phyloP scores from a whole-genome alignment of 768 basidiomycete species.

The Macrolepiota fuliginosa region DNA sequence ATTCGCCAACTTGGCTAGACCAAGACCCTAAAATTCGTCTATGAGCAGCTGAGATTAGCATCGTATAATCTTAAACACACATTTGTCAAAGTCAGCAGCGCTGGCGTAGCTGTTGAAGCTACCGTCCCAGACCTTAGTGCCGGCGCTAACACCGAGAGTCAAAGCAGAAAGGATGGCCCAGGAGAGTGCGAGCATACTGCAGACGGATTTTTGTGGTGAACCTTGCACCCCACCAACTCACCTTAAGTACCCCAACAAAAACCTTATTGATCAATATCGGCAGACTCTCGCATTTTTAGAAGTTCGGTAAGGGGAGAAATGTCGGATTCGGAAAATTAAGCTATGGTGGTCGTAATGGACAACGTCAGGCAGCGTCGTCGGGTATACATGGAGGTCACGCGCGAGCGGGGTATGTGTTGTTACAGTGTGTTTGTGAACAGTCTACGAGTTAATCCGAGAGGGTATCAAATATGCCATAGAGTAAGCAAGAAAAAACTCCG shows the following conservation, averaged over 20 bases:
- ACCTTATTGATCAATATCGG: conserved; percentile 29
- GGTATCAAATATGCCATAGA: conserved; percentile 30
- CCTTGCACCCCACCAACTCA: background rate
- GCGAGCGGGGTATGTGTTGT: conserved; percentile 6
- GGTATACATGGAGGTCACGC: conserved; percentile 10
- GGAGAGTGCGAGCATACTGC: conserved; percentile 26
- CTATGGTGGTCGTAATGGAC: conserved; percentile 13
- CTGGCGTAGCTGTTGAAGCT: conserved; percentile 48
- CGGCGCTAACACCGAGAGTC: conserved; percentile 36
- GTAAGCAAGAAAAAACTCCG: conserved; percentile 23
- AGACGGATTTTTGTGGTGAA: conserved; percentile 11
- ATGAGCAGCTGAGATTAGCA: background rate
- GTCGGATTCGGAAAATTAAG: conserved; percentile 33
- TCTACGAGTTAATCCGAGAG: conserved; percentile 35
- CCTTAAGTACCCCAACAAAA: conserved; percentile 16
- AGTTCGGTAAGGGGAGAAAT: conserved; percentile 30
- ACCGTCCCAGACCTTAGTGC: conserved; percentile 54
- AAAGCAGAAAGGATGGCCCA: conserved; percentile 32
- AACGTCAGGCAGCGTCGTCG: conserved; percentile 6
- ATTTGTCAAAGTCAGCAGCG: conserved; percentile 49
- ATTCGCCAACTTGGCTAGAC: conserved; percentile 50
- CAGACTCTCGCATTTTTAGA: conserved; percentile 26
- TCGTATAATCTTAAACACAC: conserved; percentile 24
- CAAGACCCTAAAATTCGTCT: conserved; percentile 43
- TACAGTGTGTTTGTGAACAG: conserved; percentile 13